Evolutionary conservation across 2,329 filamentous ascomycete species (phyloP).

Genomic region (Aspergillus hiratsukae): DNA sequence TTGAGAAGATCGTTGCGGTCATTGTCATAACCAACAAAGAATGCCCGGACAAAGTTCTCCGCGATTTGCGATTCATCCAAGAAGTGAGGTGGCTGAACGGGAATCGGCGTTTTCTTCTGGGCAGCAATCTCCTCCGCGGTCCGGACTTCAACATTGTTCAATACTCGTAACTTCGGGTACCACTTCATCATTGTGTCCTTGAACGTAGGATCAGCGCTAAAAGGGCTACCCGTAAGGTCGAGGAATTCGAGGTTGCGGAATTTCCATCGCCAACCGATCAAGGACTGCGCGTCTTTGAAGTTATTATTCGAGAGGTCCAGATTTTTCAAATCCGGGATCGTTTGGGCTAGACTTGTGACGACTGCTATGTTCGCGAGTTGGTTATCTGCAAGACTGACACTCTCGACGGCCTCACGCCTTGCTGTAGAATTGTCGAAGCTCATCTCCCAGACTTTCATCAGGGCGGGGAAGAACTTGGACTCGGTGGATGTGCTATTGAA

Average conservation of each 20-base stretch:
- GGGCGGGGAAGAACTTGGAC: constrained; percentile 83
- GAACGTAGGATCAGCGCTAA: constrained; percentile 60
- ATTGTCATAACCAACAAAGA: constrained; percentile 69
- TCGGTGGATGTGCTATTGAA: constrained; percentile 67
- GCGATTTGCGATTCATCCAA: constrained; percentile 69
- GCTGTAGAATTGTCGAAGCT: constrained; percentile 68
- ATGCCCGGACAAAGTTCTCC: constrained; percentile 70
- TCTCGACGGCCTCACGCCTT: constrained; percentile 73
- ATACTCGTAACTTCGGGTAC: constrained; percentile 73
- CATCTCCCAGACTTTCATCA: constrained; percentile 80
- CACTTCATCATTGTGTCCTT: constrained; percentile 67
- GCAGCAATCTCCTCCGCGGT: constrained; percentile 65
- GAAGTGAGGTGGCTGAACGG: constrained; percentile 62
- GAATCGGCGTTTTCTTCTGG: constrained; percentile 56
- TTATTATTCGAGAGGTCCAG: constrained; percentile 84
- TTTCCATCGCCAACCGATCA: constrained; percentile 73
- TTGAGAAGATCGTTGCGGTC: constrained; percentile 61
- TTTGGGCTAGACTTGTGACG: constrained; percentile 70
- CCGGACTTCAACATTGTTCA: constrained; percentile 72
- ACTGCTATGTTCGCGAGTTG: constrained; percentile 66
- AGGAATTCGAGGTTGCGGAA: constrained; percentile 78
- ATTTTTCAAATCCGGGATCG: constrained; percentile 80
- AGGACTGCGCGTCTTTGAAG: constrained; percentile 61
- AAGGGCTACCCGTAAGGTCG: constrained; percentile 71
- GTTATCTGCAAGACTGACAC: constrained; percentile 78